These are phyloP conservation scores for Fragaria iinumae DNA, from an alignment of 306 rosid genomes.

Conservation along the genomic window DNA sequence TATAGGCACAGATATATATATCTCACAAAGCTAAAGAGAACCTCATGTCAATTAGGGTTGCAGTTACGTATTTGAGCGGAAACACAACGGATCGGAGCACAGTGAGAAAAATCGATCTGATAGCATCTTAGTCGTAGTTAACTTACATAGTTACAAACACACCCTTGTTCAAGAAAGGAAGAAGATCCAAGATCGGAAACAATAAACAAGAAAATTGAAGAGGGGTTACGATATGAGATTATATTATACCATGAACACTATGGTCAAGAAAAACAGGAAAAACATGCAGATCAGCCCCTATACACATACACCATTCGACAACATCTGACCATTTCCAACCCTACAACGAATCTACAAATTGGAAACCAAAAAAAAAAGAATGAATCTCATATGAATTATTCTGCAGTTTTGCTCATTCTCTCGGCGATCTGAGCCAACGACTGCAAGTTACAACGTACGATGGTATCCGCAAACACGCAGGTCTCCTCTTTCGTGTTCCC, in stretches of 20 bases:
- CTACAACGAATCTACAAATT: conserved; percentile 9
- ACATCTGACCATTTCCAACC: neutral
- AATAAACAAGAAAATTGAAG: neutral
- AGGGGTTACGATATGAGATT: neutral
- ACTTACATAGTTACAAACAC: neutral
- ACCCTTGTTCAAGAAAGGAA: neutral
- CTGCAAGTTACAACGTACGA: conserved; percentile 88
- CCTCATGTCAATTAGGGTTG: neutral
- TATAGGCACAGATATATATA: neutral
- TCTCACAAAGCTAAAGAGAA: too few relatives aligned
- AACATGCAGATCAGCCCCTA: neutral
- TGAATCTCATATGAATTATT: neutral
- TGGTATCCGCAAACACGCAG: conserved; percentile 84
- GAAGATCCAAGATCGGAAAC: neutral
- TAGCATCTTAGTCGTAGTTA: neutral
- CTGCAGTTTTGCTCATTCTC: conserved; percentile 32
- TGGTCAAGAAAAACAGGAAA: neutral
- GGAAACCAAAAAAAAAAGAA: conserved; percentile 25
- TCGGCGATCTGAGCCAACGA: conserved; percentile 82
- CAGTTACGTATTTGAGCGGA: neutral
- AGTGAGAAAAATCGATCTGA: too few relatives aligned
- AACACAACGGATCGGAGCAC: too few relatives aligned
- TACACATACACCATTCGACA: neutral
- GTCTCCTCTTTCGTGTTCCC: conserved; percentile 92
- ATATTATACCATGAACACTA: neutral